A percentile compares a stretch with the other conserved stretches of the same genome.
phyloP scores from a whole-genome alignment of 495 filamentous ascomycete species.

The Gamarada debralockiae region DNA sequence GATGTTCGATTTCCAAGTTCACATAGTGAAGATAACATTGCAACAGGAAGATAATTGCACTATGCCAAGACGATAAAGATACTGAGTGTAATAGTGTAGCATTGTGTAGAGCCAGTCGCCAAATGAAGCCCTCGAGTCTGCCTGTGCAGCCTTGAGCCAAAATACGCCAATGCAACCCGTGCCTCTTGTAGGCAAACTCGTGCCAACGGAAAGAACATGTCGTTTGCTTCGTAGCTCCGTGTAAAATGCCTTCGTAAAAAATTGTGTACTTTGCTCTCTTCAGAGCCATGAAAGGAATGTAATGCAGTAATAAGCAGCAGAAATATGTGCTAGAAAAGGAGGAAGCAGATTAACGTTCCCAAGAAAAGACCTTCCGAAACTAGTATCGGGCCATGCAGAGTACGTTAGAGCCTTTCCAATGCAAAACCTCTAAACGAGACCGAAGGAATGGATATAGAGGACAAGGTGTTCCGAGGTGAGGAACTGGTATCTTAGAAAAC shows the following conservation, averaged over 20 bases:
- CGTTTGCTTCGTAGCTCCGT: slow-evolving; percentile 1
- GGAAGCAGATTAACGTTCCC: neutral
- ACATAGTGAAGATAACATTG: no score
- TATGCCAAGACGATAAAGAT: no score
- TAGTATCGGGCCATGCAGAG: neutral
- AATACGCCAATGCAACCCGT: no score
- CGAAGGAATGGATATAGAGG: neutral
- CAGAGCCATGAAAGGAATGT: slow-evolving; percentile 9
- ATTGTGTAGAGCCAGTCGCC: no score
- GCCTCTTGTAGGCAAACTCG: neutral
- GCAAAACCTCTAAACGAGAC: slow-evolving; percentile 13
- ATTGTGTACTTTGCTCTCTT: neutral
- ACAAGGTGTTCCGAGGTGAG: slow-evolving; percentile 9
- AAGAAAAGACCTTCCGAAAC: neutral
- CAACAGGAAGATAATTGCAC: no score
- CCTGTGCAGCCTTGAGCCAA: no score
- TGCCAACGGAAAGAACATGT: no score
- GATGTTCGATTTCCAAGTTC: no score
- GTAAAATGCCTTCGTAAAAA: neutral
- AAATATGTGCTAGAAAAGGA: slow-evolving; percentile 12
- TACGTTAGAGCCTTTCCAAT: slow-evolving; percentile 12
- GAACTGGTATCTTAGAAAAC: slow-evolving; percentile 26
- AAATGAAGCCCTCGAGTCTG: no score
- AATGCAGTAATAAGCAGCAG: slow-evolving; percentile 1
- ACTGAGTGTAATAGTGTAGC: no score